phyloP scores from a whole-genome alignment of 2,329 filamentous ascomycete species.

The Blastomyces percursus region DNA sequence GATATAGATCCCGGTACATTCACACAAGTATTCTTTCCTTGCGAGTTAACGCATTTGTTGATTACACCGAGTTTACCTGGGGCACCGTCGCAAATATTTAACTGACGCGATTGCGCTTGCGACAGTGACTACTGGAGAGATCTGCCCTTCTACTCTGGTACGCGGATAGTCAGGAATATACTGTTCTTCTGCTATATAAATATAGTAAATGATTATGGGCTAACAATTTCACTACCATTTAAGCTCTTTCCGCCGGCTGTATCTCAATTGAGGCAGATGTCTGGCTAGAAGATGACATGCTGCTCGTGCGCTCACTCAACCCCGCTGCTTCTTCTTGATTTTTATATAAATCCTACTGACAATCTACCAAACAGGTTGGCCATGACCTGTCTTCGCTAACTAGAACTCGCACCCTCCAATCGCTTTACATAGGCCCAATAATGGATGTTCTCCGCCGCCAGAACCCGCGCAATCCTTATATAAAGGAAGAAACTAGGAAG shows the following conservation, averaged over 20 bases:
- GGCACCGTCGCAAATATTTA: background rate
- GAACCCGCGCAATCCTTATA: slow-evolving; percentile 45
- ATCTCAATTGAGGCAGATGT: slow-evolving; percentile 51
- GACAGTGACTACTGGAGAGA: slow-evolving; percentile 51
- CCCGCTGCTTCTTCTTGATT: background rate
- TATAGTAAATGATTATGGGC: background rate
- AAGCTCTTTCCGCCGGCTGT: slow-evolving; percentile 46
- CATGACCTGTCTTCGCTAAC: slow-evolving; percentile 46
- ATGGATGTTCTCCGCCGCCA: slow-evolving; percentile 44
- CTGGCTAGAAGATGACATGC: slow-evolving; percentile 46
- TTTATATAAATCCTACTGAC: background rate
- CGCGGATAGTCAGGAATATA: background rate
- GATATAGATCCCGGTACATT: slow-evolving; percentile 31
- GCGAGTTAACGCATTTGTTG: background rate
- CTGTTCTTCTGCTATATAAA: background rate
- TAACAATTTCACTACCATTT: slow-evolving; percentile 15
- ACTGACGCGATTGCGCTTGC: slow-evolving; percentile 33
- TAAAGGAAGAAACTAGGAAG: slow-evolving; percentile 40
- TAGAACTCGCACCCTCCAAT: slow-evolving; percentile 42
- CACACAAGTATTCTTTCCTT: slow-evolving; percentile 27
- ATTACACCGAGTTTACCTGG: background rate
- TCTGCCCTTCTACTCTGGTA: slow-evolving; percentile 37
- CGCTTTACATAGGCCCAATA: slow-evolving; percentile 51
- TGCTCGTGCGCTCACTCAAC: slow-evolving; percentile 36
- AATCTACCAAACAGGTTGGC: slow-evolving; percentile 36